These are phyloP conservation scores for Coniophora puteana DNA, from an alignment of 1,284 basidiomycete genomes.

Conservation along the genomic window DNA sequence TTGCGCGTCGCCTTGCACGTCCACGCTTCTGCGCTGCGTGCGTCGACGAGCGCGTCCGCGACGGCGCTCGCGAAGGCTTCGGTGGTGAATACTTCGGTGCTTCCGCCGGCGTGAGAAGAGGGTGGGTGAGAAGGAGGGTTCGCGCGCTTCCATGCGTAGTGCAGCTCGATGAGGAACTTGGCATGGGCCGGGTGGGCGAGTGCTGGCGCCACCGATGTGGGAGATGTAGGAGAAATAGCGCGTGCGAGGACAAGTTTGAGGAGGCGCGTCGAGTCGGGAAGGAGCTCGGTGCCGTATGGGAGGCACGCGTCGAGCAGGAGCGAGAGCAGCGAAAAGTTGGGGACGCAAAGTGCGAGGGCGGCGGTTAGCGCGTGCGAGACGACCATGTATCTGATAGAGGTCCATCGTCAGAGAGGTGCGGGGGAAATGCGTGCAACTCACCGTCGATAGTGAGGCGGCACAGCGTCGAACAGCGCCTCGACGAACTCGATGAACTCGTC, in stretches of 20 bases:
- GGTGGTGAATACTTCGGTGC: no score
- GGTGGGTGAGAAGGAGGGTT: background rate
- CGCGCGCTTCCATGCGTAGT: constrained; percentile 25
- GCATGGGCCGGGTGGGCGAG: constrained; percentile 41
- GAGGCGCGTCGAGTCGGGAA: constrained; percentile 39
- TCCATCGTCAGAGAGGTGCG: background rate
- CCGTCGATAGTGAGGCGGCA: constrained; percentile 48
- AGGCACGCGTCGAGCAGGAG: constrained; percentile 46
- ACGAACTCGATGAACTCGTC: constrained; percentile 28
- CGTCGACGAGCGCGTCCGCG: constrained; percentile 10
- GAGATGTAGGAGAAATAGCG: constrained; percentile 19
- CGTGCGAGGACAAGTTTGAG: constrained; percentile 37
- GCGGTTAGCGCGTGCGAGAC: constrained; percentile 48
- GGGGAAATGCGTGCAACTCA: constrained; percentile 20
- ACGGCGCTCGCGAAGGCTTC: constrained; percentile 21
- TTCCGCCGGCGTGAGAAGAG: no score
- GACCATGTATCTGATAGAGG: constrained; percentile 37
- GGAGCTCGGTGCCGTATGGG: constrained; percentile 34
- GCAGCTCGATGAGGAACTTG: constrained; percentile 35
- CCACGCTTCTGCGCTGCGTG: constrained; percentile 26
- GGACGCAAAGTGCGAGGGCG: constrained; percentile 40
- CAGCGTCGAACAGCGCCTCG: constrained; percentile 44
- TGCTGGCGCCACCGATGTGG: constrained; percentile 17
- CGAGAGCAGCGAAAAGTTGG: constrained; percentile 41
- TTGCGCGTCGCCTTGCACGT: constrained; percentile 34